These are phyloP conservation scores for Lanmaoa rubissima DNA, from an alignment of 768 basidiomycete species.

Conservation along the genomic window DNA sequence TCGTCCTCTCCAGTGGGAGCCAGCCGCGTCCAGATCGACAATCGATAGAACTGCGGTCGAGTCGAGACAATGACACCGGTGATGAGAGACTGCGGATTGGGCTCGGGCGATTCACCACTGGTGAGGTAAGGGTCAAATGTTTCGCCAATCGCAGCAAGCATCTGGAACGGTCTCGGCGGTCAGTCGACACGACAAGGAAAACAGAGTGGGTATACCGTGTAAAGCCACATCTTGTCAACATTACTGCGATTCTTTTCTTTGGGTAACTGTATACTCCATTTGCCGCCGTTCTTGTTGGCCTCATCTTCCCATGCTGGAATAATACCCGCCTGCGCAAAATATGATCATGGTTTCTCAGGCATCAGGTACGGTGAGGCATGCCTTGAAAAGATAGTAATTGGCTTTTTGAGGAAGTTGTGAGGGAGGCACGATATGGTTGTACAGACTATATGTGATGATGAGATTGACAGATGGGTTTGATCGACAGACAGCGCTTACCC, in stretches of 20 bases:
- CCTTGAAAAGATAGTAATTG: slow-evolving; percentile 99
- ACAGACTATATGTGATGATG: slow-evolving; percentile 52
- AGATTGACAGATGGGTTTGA: not conserved
- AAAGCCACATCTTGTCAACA: slow-evolving; percentile 97
- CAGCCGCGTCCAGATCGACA: slow-evolving; percentile 96
- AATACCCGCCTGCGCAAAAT: slow-evolving; percentile 70
- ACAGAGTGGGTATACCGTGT: slow-evolving; percentile 60
- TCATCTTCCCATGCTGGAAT: slow-evolving; percentile 98
- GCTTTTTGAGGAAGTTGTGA: slow-evolving; percentile 91
- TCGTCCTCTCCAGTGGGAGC: slow-evolving; percentile 60
- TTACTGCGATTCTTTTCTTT: slow-evolving; percentile 84
- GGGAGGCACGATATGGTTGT: slow-evolving; percentile 97
- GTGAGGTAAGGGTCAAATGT: slow-evolving; percentile 91
- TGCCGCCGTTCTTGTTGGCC: slow-evolving; percentile 95
- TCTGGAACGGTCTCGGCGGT: slow-evolving; percentile 49
- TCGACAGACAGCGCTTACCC: slow-evolving; percentile 55
- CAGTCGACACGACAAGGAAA: not conserved
- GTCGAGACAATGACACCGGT: slow-evolving; percentile 96
- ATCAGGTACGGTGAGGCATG: slow-evolving; percentile 30
- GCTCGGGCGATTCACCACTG: slow-evolving; percentile 39
- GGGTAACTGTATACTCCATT: slow-evolving; percentile 98
- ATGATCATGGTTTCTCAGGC: slow-evolving; percentile 5
- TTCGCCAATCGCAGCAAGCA: slow-evolving; percentile 99
- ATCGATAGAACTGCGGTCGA: slow-evolving; percentile 91
- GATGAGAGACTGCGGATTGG: slow-evolving; percentile 58